phyloP scores from a whole-genome alignment of 2,329 filamentous ascomycete species.

The Venturia carpophila region DNA sequence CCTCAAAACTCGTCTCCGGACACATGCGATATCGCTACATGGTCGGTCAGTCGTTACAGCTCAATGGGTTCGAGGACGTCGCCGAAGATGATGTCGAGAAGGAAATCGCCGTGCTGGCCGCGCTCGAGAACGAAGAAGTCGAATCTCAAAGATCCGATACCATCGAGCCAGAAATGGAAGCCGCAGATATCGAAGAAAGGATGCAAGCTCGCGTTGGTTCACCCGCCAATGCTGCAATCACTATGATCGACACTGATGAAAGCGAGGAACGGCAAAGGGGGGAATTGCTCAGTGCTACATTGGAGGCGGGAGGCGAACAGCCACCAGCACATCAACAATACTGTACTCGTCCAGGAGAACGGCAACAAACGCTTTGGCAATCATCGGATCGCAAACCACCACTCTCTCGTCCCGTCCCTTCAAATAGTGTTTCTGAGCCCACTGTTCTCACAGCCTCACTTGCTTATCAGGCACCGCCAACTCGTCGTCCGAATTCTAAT shows the following conservation, averaged over 20 bases:
- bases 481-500: neutral
- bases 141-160: neutral
- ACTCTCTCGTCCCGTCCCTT: neutral
- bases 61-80: slow-evolving; percentile 62
- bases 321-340: slow-evolving; percentile 4
- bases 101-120: slow-evolving; percentile 31
- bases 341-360: neutral
- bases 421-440: neutral
- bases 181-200: neutral
- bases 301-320: neutral
- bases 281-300: slow-evolving; percentile 1
- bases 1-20: slow-evolving; percentile 56
- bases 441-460: neutral
- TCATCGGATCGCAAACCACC: slow-evolving; percentile 1
- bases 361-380: neutral
- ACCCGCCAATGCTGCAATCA: neutral
- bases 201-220: slow-evolving; percentile 5
- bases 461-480: neutral
- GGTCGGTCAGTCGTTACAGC: slow-evolving; percentile 57
- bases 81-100: slow-evolving; percentile 33
- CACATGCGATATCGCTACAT: slow-evolving; percentile 65
- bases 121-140: slow-evolving; percentile 33
- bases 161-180: neutral
- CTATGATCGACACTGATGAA: slow-evolving; percentile 6
- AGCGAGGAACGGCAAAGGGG: neutral